Evolutionary conservation across 176 grass and related monocot species (phyloP).

Genomic region (Saccharum officinarum): DNA sequence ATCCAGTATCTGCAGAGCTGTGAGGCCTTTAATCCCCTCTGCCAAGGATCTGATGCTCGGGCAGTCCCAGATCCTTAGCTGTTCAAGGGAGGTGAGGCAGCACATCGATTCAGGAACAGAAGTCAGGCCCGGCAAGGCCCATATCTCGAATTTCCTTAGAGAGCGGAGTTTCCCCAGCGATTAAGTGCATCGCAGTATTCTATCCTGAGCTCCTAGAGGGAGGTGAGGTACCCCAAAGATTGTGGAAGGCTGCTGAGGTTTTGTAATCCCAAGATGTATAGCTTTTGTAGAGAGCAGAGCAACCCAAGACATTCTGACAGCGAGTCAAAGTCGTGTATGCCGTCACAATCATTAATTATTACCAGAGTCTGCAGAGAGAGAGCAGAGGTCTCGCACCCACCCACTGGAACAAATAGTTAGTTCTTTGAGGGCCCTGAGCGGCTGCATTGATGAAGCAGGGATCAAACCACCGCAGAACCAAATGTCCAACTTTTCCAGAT

Average conservation of each 20-base stretch:
- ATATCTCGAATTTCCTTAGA: neutral
- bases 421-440: neutral
- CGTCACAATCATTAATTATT: too few relatives aligned
- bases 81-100: neutral
- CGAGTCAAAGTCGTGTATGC: too few relatives aligned
- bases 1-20: neutral
- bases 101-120: neutral
- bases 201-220: neutral
- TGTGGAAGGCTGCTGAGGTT: neutral
- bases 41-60: neutral
- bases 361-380: neutral
- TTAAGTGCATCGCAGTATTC: accelerated
- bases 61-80: neutral
- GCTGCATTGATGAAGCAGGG: neutral
- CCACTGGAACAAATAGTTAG: accelerated
- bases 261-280: accelerated
- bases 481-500: neutral
- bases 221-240: neutral
- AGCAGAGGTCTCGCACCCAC: too few relatives aligned
- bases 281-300: neutral
- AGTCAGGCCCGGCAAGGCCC: neutral
- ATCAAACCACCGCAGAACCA: accelerated
- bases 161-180: neutral
- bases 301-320: neutral
- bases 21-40: neutral